phyloP scores from a whole-genome alignment of 2,329 filamentous ascomycete genomes.

The Hypoxylon rubiginosum region DNA sequence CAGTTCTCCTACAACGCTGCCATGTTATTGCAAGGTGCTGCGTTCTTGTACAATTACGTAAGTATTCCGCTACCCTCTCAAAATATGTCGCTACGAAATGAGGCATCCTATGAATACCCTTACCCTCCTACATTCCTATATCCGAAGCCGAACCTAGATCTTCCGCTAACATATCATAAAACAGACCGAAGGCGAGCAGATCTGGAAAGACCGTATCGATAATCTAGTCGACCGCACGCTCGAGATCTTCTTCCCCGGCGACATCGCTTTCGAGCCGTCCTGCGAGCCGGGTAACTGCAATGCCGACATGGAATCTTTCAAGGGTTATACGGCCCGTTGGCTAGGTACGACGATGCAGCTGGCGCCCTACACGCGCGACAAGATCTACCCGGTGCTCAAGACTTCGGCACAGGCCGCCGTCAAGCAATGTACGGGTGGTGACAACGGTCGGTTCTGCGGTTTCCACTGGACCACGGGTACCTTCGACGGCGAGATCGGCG shows the following conservation, averaged over 20 bases:
- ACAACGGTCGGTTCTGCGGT: constrained; percentile 71
- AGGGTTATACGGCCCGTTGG: constrained; percentile 77
- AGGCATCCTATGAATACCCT: not conserved
- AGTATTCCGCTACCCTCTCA: constrained; percentile 40
- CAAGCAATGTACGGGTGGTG: constrained; percentile 72
- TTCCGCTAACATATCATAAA: constrained; percentile 36
- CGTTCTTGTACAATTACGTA: constrained; percentile 77
- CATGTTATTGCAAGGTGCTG: constrained; percentile 71
- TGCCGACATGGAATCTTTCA: constrained; percentile 79
- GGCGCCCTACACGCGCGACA: constrained; percentile 69
- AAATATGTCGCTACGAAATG: not conserved
- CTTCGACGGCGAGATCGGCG: constrained; percentile 62
- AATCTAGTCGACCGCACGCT: constrained; percentile 66
- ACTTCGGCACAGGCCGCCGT: constrained; percentile 72
- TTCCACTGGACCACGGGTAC: constrained; percentile 68
- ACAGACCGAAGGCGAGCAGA: constrained; percentile 64
- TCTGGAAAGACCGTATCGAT: constrained; percentile 70
- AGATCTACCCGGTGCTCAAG: constrained; percentile 69
- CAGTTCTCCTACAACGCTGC: constrained; percentile 78
- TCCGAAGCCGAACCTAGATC: not conserved
- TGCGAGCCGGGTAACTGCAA: constrained; percentile 77
- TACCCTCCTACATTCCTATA: not conserved
- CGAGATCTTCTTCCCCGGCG: constrained; percentile 67
- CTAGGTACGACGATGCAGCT: constrained; percentile 71
- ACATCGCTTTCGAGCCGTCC: constrained; percentile 73